Evolutionary conservation across 257 asterid genomes (phyloP).

Genomic region (Craterostigma plantagineum): DNA sequence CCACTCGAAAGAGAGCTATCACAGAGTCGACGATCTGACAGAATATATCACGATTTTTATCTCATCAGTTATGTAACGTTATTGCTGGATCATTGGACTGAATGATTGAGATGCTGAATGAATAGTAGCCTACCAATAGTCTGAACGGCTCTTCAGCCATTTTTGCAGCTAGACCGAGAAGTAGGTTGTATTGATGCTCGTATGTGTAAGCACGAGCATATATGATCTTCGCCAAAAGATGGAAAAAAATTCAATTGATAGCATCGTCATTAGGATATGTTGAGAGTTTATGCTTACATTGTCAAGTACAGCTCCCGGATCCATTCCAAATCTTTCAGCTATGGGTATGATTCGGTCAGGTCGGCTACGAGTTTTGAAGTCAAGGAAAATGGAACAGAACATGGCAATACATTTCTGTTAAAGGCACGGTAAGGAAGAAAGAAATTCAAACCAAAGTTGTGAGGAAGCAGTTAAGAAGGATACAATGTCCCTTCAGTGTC

Average conservation of each 20-base stretch:
- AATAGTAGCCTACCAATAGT: conserved; percentile 52
- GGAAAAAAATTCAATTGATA: conserved; percentile 6
- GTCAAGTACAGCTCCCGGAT: conserved; percentile 97
- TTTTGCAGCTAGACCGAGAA: conserved; percentile 92
- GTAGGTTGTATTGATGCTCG: conserved; percentile 95
- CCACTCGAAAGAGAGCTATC: conserved; percentile 91
- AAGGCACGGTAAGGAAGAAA: no score
- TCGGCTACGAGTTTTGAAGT: conserved; percentile 42
- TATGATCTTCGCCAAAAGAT: conserved; percentile 37
- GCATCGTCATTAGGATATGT: conserved; percentile 3
- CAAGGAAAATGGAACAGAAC: conserved; percentile 11
- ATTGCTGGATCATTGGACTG: no score
- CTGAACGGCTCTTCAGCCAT: conserved; percentile 99
- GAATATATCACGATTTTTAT: conserved; percentile 10
- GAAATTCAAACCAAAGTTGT: conserved; percentile 1
- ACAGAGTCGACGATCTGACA: conserved; percentile 89
- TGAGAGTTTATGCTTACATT: conserved; percentile 34
- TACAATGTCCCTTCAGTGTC: conserved; percentile 98
- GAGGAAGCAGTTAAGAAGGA: conserved; percentile 22
- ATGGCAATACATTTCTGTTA: no score
- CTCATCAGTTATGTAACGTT: conserved; percentile 5
- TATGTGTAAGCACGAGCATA: conserved; percentile 99
- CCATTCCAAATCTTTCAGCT: conserved; percentile 98
- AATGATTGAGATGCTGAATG: no score
- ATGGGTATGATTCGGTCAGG: conserved; percentile 93